phyloP scores from a whole-genome alignment of 83 land plant species.

The Diphasiastrum complanatum region DNA sequence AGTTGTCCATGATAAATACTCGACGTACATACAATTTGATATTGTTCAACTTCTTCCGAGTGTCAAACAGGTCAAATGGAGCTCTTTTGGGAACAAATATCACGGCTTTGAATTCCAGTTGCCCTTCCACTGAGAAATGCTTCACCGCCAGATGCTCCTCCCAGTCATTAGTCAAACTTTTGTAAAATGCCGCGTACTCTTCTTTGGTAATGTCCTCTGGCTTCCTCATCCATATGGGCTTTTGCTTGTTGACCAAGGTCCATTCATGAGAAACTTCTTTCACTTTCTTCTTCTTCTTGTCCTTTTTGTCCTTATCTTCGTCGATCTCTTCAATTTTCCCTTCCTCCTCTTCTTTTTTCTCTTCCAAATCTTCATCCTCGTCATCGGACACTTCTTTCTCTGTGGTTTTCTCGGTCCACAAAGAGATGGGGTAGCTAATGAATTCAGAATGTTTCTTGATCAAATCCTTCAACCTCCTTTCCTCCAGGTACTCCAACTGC shows the following conservation, averaged over 20 bases:
- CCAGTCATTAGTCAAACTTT: slow-evolving; percentile 77
- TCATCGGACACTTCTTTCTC: slow-evolving; percentile 78
- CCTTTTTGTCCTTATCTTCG: slow-evolving; percentile 48
- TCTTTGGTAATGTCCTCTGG: slow-evolving; percentile 75
- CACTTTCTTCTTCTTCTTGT: slow-evolving; percentile 67
- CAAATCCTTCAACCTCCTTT: slow-evolving; percentile 64
- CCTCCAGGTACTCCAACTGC: slow-evolving; percentile 67
- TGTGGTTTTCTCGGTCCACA: slow-evolving; percentile 73
- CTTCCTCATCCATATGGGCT: slow-evolving; percentile 76
- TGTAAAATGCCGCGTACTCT: slow-evolving; percentile 71
- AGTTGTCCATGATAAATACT: slow-evolving; percentile 75
- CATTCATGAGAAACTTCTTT: slow-evolving; percentile 73
- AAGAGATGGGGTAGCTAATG: slow-evolving; percentile 71
- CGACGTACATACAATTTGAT: slow-evolving; percentile 68
- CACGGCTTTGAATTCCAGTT: slow-evolving; percentile 71
- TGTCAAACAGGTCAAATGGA: slow-evolving; percentile 73
- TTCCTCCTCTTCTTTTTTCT: slow-evolving; percentile 42
- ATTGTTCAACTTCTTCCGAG: slow-evolving; percentile 70
- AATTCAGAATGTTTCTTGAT: slow-evolving; percentile 82
- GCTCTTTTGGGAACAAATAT: slow-evolving; percentile 68
- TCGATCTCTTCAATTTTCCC: slow-evolving; percentile 51
- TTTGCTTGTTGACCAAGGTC: slow-evolving; percentile 66
- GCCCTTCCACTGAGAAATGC: slow-evolving; percentile 81
- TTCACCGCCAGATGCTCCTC: slow-evolving; percentile 71
- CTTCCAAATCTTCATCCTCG: slow-evolving; percentile 63